A percentile compares a stretch with the other conserved stretches of the same genome.
phyloP scores from a whole-genome alignment of 2,329 filamentous ascomycete species.

The Alternaria rosae region DNA sequence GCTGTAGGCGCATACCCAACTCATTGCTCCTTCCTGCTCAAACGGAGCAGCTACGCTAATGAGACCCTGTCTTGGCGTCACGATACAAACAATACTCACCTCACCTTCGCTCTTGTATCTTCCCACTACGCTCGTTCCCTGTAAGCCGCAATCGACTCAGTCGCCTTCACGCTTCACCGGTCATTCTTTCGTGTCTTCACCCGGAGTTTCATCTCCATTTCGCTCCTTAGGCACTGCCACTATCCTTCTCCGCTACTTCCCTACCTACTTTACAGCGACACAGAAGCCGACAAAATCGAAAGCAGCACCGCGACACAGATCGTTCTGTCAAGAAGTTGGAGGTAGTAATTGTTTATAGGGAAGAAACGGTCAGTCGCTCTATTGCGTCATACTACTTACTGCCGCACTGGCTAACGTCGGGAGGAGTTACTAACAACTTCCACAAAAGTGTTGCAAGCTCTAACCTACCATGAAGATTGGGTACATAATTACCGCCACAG shows the following conservation, averaged over 20 bases:
- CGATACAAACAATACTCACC: constrained; percentile 30
- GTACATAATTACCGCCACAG: constrained; percentile 45
- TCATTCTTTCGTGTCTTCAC: constrained; percentile 33
- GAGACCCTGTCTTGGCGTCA: constrained; percentile 31
- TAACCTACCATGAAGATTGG: constrained; percentile 46
- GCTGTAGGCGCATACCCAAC: constrained; percentile 22
- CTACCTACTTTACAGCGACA: constrained; percentile 13
- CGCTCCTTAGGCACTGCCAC: constrained; percentile 41
- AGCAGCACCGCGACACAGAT: neutral
- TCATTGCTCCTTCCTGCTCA: constrained; percentile 29
- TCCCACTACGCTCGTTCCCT: constrained; percentile 24
- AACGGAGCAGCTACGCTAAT: constrained; percentile 27
- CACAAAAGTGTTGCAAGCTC: constrained; percentile 7
- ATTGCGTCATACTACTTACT: neutral
- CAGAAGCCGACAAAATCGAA: constrained; percentile 18
- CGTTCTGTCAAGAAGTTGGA: neutral
- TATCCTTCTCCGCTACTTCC: constrained; percentile 31
- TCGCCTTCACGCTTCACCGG: constrained; percentile 14
- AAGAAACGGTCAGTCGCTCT: constrained; percentile 14
- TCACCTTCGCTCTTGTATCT: constrained; percentile 13
- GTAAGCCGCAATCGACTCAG: constrained; percentile 10
- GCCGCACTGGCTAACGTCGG: constrained; percentile 17
- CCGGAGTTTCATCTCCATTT: constrained; percentile 41
- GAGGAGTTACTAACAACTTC: constrained; percentile 5
- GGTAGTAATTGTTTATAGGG: neutral